Base-by-base conservation (phyloP, 495 filamentous ascomycete species). In the Penicillium herquei region DNA sequence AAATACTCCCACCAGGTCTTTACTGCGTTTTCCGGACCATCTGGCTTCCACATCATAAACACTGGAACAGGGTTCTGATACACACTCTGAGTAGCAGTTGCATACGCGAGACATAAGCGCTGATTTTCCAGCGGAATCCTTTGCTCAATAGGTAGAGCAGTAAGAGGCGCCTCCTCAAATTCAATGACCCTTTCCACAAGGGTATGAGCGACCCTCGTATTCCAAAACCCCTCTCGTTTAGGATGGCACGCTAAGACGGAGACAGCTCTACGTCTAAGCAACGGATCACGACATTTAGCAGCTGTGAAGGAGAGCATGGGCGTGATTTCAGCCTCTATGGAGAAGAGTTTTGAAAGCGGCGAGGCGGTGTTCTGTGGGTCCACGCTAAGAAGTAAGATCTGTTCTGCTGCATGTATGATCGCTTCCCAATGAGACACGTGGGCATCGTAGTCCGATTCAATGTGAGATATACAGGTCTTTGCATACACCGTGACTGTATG, bases 201-300 rank as follows among this genome's bases (percentile, higher is more conserved):
- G 14, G 30, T 49, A 3, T 32, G 9, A 16, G 51, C 39, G 0
- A 39, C 26, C 11, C 16, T 31, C n/a, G 46, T 51, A 26, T 54
- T 47, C 58, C 58, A 69, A 30, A 63, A 18, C 0, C 63, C 66
- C 42, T 69, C 60, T 49, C 42, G 39, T 4, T 34, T 41, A 0
- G 52, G 60, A 31, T 57, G 61, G 0, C 18, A 12, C 0, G 46
- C 9, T 31, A 66, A 18, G 1, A 54, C 35, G 12, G 35, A 7
- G 7, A 66, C 48, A 0, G 60, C 58, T 35, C 57, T 57, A 7
- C 66, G 66, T 7, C 63, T 60, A n/a, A 64, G 21, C 5, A 59
- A 32, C 0, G 66, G 60, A 34, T 64, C 7, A 0, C 66, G 63
- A 47, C 66, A 69, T 37, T 49, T 54, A n/a, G 44, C 18, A 0